Base-by-base conservation (phyloP, 352 stramenopile genomes). In the Phytophthora sojae region DNA sequence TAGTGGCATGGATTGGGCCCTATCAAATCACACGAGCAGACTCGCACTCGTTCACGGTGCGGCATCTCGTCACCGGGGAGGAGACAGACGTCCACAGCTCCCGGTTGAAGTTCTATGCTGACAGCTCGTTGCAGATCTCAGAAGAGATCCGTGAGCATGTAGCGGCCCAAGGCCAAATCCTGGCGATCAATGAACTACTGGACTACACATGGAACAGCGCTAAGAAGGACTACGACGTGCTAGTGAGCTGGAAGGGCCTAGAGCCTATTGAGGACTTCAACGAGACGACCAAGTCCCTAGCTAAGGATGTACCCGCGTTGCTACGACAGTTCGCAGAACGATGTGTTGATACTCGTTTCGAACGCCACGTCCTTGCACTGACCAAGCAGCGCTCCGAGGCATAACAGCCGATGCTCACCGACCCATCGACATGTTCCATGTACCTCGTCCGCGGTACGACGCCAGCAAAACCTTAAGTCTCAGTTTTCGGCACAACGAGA, bases 1-100 rank as follows among this genome's bases (percentile, higher is more conserved):
- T 75, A 11, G 62, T 78, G 3, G 79, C 66, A n/a, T 83, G 69
- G 76, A 57, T 80, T 7, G 79, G 75, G 5, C 63, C 65, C 0
- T 82, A 76, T 39, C 32, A 58, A 4, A 64, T 82, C 7, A 59
- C 49, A 9, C 14, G 57, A 55, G 62, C 57, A 0, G 53, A 73
- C 14, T 26, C 61, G 29, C 69, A 76, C 26, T 76, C 59, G 8
- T 81, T 75, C 37, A 32, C 39, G 6, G 52, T 84, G 14, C 69
- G 14, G 30, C 64, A 62, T 37, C 25, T 71, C 0, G 17, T 67
- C 2, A 72, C 72, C 0, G 61, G 61, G 1, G 68, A 71, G 2
- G 30, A 59, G 21, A 71, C 32, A 2, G 69, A 82, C 6, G 76
- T 79, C 1, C 69, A 83, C 59, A 0, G 56, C 2, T 79, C 63